phyloP scores from a whole-genome alignment of 345 rosid species.

The Salix caprea region DNA sequence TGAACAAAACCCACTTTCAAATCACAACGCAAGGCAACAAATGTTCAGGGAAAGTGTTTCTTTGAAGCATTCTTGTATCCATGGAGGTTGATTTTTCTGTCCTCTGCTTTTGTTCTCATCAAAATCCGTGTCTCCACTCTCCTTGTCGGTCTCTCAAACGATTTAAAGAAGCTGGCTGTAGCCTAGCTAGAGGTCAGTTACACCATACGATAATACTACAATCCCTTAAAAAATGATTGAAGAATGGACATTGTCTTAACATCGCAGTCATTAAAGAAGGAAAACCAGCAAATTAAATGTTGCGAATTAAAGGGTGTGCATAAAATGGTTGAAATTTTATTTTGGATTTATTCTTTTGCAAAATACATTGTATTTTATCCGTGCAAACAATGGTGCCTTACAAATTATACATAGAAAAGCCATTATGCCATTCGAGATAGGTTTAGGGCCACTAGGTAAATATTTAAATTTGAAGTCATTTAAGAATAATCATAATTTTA shows the following conservation, averaged over 20 bases:
- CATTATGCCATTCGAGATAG: too few relatives aligned
- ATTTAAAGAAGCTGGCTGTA: neutral
- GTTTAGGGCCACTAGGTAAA: too few relatives aligned
- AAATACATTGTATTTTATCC: neutral
- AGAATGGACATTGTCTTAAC: neutral
- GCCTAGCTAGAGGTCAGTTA: too few relatives aligned
- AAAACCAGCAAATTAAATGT: neutral
- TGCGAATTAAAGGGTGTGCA: neutral
- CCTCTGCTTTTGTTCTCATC: neutral
- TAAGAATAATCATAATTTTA: too few relatives aligned
- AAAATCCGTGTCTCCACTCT: neutral
- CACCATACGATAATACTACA: too few relatives aligned
- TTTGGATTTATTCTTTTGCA: neutral
- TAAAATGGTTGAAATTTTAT: neutral
- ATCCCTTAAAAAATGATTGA: too few relatives aligned
- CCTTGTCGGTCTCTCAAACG: neutral
- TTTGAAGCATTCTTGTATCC: constrained; percentile 14
- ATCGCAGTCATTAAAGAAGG: neutral
- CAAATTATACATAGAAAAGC: too few relatives aligned
- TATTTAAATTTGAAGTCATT: too few relatives aligned
- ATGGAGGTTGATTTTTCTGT: neutral
- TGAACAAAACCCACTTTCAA: constrained; percentile 10
- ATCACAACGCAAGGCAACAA: constrained; percentile 12
- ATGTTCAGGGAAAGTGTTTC: constrained; percentile 13
- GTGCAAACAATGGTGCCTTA: too few relatives aligned